Percentiles rank a stretch among this genome's conserved stretches.
Evolutionary conservation across 2,329 filamentous ascomycete genomes (phyloP).

Genomic region (Trichoderma oligosporum): DNA sequence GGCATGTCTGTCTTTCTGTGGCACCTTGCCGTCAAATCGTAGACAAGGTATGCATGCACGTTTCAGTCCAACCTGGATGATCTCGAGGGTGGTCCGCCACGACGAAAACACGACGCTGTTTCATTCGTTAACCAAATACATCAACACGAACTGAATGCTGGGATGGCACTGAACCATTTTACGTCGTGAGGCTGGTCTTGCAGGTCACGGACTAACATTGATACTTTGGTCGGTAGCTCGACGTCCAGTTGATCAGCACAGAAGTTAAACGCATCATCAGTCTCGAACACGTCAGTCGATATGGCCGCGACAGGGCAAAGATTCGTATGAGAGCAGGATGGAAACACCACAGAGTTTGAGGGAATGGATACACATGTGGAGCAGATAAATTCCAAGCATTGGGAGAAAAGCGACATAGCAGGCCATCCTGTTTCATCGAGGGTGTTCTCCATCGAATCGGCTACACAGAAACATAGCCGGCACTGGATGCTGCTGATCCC

Average conservation of each 20-base stretch:
- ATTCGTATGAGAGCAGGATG: not conserved
- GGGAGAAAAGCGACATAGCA: constrained; percentile 27
- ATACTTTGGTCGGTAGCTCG: constrained; percentile 4
- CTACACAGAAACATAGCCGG: constrained; percentile 26
- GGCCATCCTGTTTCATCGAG: constrained; percentile 19
- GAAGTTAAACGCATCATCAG: not conserved
- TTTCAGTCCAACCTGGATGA: constrained; percentile 40
- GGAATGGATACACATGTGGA: not conserved
- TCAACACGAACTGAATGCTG: rapidly evolving
- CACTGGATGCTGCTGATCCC: constrained; percentile 30
- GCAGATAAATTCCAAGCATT: constrained; percentile 35
- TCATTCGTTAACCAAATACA: not conserved
- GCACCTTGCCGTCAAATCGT: constrained; percentile 47
- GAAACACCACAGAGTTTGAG: not conserved
- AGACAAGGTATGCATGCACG: constrained; percentile 33
- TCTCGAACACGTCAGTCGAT: not conserved
- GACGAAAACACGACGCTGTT: constrained; percentile 49
- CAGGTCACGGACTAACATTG: not conserved
- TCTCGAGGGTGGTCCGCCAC: constrained; percentile 47
- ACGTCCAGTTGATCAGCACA: not conserved
- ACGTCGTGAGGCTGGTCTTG: not conserved
- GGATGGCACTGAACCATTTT: not conserved
- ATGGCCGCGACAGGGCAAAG: not conserved
- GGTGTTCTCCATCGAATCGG: constrained; percentile 26
- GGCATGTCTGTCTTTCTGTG: constrained; percentile 38